Evolutionary conservation across 2,329 filamentous ascomycete species (phyloP).

Genomic region (Neonectria ditissima): DNA sequence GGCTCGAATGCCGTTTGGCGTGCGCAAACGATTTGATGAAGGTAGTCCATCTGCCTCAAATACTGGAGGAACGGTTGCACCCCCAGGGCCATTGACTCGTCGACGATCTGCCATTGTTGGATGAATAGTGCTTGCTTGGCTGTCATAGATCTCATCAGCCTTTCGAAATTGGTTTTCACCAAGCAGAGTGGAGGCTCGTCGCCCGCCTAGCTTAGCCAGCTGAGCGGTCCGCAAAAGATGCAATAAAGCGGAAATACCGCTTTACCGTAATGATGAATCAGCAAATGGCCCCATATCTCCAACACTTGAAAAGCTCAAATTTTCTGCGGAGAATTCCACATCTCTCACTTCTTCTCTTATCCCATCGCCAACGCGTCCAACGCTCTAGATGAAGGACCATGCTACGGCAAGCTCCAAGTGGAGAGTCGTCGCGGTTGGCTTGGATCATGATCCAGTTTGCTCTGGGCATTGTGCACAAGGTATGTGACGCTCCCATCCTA

Average conservation of each 20-base stretch:
- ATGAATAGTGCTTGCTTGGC: conserved; percentile 12
- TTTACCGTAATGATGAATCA: conserved; percentile 39
- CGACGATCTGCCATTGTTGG: conserved; percentile 81
- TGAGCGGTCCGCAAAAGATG: conserved; percentile 11
- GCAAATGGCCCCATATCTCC: conserved; percentile 28
- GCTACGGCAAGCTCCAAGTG: conserved; percentile 3
- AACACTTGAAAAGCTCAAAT: conserved; percentile 33
- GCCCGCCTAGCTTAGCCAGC: neutral
- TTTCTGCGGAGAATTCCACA: conserved; percentile 27
- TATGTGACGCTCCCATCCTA: conserved; percentile 36
- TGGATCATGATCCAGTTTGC: conserved; percentile 1
- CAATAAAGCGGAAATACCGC: conserved; percentile 20
- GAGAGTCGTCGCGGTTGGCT: neutral
- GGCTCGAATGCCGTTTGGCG: conserved; percentile 80
- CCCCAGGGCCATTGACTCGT: conserved; percentile 88
- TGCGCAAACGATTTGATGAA: conserved; percentile 65
- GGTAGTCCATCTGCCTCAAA: conserved; percentile 67
- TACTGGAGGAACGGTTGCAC: conserved; percentile 79
- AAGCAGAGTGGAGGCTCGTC: conserved; percentile 14
- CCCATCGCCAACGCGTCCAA: conserved; percentile 18
- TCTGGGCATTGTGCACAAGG: conserved; percentile 27
- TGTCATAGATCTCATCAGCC: conserved; percentile 10
- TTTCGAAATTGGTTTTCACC: conserved; percentile 36
- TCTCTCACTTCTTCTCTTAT: conserved; percentile 17
- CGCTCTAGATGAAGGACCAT: neutral